Conservation (phyloP, 805 yeast species). For the Candida corydali region DNA sequence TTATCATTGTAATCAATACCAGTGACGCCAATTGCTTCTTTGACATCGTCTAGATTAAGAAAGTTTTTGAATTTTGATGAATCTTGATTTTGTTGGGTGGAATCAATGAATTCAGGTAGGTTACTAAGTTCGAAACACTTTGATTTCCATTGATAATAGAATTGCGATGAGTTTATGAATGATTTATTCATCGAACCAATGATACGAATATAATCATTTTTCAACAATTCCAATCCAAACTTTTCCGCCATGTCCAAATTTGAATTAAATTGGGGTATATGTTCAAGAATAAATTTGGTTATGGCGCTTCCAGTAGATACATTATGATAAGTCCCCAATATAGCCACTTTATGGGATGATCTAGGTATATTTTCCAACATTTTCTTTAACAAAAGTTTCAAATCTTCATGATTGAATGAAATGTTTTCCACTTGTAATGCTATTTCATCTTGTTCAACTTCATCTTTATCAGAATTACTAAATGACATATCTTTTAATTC, state of each 20-base stretch:
- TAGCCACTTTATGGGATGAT: slow-evolving; percentile 54
- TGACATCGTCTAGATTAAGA: slow-evolving; percentile 38
- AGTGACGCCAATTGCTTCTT: slow-evolving; percentile 42
- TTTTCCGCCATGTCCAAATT: slow-evolving; percentile 59
- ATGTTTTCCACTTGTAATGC: slow-evolving; percentile 33
- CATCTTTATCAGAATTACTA: slow-evolving; percentile 12
- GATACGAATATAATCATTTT: slow-evolving; percentile 56
- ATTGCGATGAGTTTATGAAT: slow-evolving; percentile 72
- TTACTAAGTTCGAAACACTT: slow-evolving; percentile 45
- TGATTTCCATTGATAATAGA: slow-evolving; percentile 78
- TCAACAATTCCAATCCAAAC: slow-evolving; percentile 69
- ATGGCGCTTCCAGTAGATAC: slow-evolving; percentile 60
- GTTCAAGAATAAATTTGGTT: slow-evolving; percentile 53
- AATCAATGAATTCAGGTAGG: not conserved
- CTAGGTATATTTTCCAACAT: slow-evolving; percentile 43
- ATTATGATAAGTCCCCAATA: slow-evolving; percentile 63
- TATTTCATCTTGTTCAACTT: slow-evolving; percentile 17
- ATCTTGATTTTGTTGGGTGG: not conserved
- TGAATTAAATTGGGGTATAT: slow-evolving; percentile 38
- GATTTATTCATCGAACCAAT: slow-evolving; percentile 56
- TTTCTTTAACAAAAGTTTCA: slow-evolving; percentile 33
- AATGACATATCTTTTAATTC: slow-evolving; percentile 19
- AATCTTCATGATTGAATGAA: slow-evolving; percentile 23
- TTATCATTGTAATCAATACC: slow-evolving; percentile 46
- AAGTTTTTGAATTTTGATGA: not conserved